Evolutionary conservation across 2,329 filamentous ascomycete genomes (phyloP).

Genomic region (Nannizziopsis barbatae): DNA sequence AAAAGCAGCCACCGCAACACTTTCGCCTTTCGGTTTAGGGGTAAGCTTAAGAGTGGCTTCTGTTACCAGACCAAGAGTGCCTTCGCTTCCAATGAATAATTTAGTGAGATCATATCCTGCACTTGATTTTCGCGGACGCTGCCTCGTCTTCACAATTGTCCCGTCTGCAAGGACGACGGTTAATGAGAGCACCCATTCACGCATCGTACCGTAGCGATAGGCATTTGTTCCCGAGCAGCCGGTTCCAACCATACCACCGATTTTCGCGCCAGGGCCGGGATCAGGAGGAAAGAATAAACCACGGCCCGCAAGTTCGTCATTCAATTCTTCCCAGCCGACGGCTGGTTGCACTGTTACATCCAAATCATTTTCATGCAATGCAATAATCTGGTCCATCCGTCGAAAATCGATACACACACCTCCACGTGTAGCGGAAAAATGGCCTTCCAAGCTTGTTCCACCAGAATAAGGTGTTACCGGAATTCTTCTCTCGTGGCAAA

Average conservation of each 20-base stretch:
- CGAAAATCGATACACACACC: constrained; percentile 80
- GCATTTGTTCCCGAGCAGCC: constrained; percentile 65
- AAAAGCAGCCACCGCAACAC: constrained; percentile 66
- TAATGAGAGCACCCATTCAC: constrained; percentile 78
- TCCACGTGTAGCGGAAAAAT: constrained; percentile 70
- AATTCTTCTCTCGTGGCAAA: constrained; percentile 69
- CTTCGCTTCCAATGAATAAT: constrained; percentile 82
- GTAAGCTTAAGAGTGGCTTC: constrained; percentile 83
- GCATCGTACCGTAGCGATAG: constrained; percentile 88
- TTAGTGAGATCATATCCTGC: constrained; percentile 87
- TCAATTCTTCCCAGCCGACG: constrained; percentile 76
- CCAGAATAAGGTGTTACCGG: constrained; percentile 81
- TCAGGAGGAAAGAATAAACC: constrained; percentile 87
- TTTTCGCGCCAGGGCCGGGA: constrained; percentile 82
- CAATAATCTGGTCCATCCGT: constrained; percentile 70
- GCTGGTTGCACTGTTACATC: constrained; percentile 70
- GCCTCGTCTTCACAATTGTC: constrained; percentile 77
- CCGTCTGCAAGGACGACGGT: constrained; percentile 86
- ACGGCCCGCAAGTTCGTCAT: constrained; percentile 60
- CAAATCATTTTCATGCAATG: constrained; percentile 64
- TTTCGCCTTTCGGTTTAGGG: constrained; percentile 65
- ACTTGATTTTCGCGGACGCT: constrained; percentile 77
- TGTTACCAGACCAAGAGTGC: constrained; percentile 80
- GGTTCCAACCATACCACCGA: constrained; percentile 57
- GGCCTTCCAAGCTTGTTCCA: constrained; percentile 79